Conservation (phyloP, 768 basidiomycete species). For the Boletus tylopilopsis region DNA sequence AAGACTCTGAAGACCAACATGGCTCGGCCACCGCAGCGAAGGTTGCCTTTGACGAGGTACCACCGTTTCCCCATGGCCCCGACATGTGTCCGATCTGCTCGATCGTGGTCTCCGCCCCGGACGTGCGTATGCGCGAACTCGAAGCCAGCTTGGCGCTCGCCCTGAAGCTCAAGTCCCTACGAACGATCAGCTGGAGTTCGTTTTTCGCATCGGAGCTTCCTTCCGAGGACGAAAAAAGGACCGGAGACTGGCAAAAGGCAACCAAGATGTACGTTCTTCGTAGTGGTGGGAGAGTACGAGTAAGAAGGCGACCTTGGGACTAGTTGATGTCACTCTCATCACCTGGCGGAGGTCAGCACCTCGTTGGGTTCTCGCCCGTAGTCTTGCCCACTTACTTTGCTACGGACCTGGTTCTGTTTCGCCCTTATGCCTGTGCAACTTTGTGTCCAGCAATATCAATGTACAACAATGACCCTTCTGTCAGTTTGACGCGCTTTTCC, state of each 20-base stretch:
- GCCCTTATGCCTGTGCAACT: background rate
- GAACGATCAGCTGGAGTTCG: slow-evolving; percentile 51
- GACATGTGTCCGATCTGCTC: slow-evolving; percentile 37
- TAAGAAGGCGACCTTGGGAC: slow-evolving; percentile 42
- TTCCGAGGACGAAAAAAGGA: slow-evolving; percentile 14
- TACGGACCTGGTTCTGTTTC: background rate
- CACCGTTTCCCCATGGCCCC: slow-evolving; percentile 30
- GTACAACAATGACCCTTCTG: background rate
- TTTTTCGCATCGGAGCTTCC: slow-evolving; percentile 33
- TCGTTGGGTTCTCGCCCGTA: background rate
- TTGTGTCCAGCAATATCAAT: background rate
- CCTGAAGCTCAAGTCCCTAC: slow-evolving; percentile 40
- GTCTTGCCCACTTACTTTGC: background rate
- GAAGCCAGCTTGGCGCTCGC: slow-evolving; percentile 45
- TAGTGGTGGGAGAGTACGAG: slow-evolving; percentile 37
- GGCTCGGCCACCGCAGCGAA: background rate
- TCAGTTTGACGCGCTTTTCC: background rate
- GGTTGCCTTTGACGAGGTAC: slow-evolving; percentile 9
- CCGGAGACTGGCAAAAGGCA: slow-evolving; percentile 23
- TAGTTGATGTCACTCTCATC: background rate
- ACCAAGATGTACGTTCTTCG: slow-evolving; percentile 43
- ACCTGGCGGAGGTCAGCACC: background rate
- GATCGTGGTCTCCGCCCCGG: slow-evolving; percentile 18
- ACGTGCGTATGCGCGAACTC: slow-evolving; percentile 44
- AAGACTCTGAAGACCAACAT: slow-evolving; percentile 15